Base-by-base conservation (phyloP, 2,329 filamentous ascomycete genomes). In the Colletotrichum aenigma region DNA sequence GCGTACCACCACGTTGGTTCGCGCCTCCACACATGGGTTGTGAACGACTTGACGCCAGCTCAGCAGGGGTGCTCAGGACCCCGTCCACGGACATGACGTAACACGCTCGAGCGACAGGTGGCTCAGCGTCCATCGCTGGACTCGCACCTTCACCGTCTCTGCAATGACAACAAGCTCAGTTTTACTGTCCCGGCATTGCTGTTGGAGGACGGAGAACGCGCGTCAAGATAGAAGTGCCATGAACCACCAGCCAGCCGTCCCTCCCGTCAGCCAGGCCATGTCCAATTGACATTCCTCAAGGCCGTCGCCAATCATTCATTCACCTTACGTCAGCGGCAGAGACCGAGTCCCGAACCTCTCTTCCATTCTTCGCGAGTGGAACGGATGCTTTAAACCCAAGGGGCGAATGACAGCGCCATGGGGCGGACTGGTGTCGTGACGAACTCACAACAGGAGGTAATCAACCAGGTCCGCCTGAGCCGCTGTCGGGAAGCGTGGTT, bases 61-160 rank as follows among this genome's bases (percentile, higher is more conserved):
- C 62, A 61, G 30, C 69, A 56, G 62, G 68, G 62, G 15, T 75
- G 30, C 36, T 15, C 60, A 62, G 52, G 32, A 15, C 61, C 38
- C 65, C 52, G 26, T 70, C 32, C 30, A 60, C 52, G 24, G 61
- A 48, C 52, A 67, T 75, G 73, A 67, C 69, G 69, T 72, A 75
- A 66, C 24, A 34, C 18, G 24, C 21, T 70, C 6, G 24, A 70
- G 38, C 24, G 30, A 65, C 26, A 36, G 28, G 36, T 18, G 28
- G 36, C 18, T 66, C 62, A 55, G 12, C 52, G 24, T 43, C 26
- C 32, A 32, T 30, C 15, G 32, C 38, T 26, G 28, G 32, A 61
- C 26, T 24, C 5, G 24, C 58, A 32, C 18, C 36, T 28, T 38
- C 18, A 55, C 43, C 36, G 38, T 64, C 36, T 26, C 10, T 38